These are phyloP conservation scores for Xylariaceae sp. DNA, from an alignment of 2,329 filamentous ascomycete genomes.

Conservation along the genomic window DNA sequence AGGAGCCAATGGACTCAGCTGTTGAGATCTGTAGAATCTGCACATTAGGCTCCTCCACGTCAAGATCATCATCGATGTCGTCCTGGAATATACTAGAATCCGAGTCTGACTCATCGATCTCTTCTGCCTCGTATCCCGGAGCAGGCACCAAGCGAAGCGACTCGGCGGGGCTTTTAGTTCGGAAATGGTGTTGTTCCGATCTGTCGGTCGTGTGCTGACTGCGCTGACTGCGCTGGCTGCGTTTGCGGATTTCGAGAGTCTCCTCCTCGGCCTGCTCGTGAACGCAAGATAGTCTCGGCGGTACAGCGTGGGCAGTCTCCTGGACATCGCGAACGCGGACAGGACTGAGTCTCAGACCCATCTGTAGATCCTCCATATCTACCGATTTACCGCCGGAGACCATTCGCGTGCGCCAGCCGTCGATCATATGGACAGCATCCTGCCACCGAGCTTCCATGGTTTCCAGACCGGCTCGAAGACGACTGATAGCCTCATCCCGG, in stretches of 20 bases:
- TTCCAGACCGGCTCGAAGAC: constrained; percentile 80
- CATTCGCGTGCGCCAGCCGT: constrained; percentile 84
- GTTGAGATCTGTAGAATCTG: constrained; percentile 32
- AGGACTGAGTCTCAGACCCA: constrained; percentile 60
- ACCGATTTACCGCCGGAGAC: constrained; percentile 63
- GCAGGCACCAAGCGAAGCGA: constrained; percentile 40
- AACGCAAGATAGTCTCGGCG: constrained; percentile 36
- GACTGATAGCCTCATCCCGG: constrained; percentile 84
- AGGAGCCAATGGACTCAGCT: constrained; percentile 33
- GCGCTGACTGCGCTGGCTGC: constrained; percentile 20
- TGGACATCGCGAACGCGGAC: constrained; percentile 50
- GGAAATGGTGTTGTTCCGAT: constrained; percentile 60
- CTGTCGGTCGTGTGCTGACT: constrained; percentile 48
- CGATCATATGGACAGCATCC: constrained; percentile 85
- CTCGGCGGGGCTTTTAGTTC: constrained; percentile 34
- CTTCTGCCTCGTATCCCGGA: constrained; percentile 29
- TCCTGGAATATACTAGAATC: constrained; percentile 44
- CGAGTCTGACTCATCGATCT: constrained; percentile 30
- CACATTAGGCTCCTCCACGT: constrained; percentile 32
- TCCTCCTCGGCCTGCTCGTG: constrained; percentile 44
- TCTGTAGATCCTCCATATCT: constrained; percentile 61
- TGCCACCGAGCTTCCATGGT: constrained; percentile 90
- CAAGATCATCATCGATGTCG: constrained; percentile 29
- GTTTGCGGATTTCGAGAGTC: constrained; percentile 36
- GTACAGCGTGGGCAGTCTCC: constrained; percentile 38